Conservation (phyloP, 1,139 yeast species). For the Taphrina sp. region DNA sequence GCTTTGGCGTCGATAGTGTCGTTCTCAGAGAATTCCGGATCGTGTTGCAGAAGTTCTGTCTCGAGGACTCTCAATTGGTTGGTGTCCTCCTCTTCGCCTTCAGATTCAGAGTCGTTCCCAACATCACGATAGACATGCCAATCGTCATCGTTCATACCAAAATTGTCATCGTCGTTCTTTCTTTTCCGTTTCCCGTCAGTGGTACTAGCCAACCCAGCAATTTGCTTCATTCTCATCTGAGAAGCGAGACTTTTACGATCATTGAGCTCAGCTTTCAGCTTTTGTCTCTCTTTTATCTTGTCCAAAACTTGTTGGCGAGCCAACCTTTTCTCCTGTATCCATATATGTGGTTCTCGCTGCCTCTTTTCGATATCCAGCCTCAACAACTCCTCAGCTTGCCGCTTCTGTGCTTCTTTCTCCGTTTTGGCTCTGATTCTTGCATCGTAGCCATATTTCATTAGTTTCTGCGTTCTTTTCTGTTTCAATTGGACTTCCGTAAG, state of each 20-base stretch:
- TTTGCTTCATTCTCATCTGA: constrained; percentile 86
- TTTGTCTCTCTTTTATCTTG: constrained; percentile 31
- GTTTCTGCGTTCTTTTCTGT: constrained; percentile 79
- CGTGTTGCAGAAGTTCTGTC: constrained; percentile 70
- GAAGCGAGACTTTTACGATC: constrained; percentile 91
- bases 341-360: constrained; percentile 65
- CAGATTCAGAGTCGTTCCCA: constrained; percentile 67
- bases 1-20: constrained; percentile 70
- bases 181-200: constrained; percentile 44
- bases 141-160: constrained; percentile 94
- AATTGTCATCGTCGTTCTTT: constrained; percentile 88
- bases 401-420: constrained; percentile 64
- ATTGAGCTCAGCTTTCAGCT: constrained; percentile 54
- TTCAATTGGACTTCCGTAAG: constrained; percentile 74
- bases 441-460: constrained; percentile 81
- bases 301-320: constrained; percentile 57
- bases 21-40: constrained; percentile 84
- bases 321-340: constrained; percentile 71
- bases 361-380: constrained; percentile 69
- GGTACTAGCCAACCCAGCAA: constrained; percentile 84
- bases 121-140: constrained; percentile 91
- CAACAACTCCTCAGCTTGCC: constrained; percentile 54
- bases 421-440: constrained; percentile 81
- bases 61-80: constrained; percentile 63
- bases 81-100: constrained; percentile 69